Evolutionary conservation across 1,139 yeast genomes (phyloP).

Genomic region (Tardiomyces depauwii): DNA sequence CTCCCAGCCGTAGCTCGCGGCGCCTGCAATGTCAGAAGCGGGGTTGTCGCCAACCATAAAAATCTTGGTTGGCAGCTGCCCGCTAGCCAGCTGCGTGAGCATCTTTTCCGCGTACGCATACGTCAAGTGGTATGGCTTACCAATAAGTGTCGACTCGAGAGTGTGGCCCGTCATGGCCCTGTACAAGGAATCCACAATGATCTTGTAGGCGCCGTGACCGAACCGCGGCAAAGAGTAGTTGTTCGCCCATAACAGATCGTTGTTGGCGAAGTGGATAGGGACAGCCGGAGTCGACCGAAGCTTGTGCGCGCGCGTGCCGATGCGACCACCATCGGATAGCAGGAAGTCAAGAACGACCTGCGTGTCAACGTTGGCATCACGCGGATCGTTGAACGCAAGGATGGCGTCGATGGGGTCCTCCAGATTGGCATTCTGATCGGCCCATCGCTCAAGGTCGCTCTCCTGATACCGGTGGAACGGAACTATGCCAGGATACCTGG

Average conservation of each 20-base stretch:
- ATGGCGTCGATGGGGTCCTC: slow-evolving; percentile 59
- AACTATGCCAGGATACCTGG: slow-evolving; percentile 46
- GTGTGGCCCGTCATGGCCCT: slow-evolving; percentile 38
- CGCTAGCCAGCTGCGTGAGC: slow-evolving; percentile 2
- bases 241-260: slow-evolving; percentile 87
- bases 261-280: slow-evolving; percentile 78
- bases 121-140: slow-evolving; percentile 75
- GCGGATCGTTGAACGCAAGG: slow-evolving; percentile 80
- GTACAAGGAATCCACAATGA: slow-evolving; percentile 53
- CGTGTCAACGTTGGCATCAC: slow-evolving; percentile 79
- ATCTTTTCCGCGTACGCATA: slow-evolving; percentile 56
- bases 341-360: slow-evolving; percentile 70
- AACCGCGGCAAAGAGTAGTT: slow-evolving; percentile 70
- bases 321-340: slow-evolving; percentile 48
- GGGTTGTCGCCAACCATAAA: slow-evolving; percentile 98
- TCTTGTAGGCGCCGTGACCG: slow-evolving; percentile 87
- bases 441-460: slow-evolving; percentile 38
- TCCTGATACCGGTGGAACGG: slow-evolving; percentile 55
- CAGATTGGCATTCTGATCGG: slow-evolving; percentile 25
- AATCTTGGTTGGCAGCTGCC: slow-evolving; percentile 18
- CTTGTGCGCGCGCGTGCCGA: slow-evolving; percentile 40
- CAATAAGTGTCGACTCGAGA: slow-evolving; percentile 53
- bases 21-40: slow-evolving; percentile 83
- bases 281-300: slow-evolving; percentile 39
- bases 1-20: slow-evolving; percentile 79